Evolutionary conservation across 2,329 filamentous ascomycete species (phyloP), one percentile per base, ranked within the genome.

Genomic region (Penicillium sp.): DNA sequence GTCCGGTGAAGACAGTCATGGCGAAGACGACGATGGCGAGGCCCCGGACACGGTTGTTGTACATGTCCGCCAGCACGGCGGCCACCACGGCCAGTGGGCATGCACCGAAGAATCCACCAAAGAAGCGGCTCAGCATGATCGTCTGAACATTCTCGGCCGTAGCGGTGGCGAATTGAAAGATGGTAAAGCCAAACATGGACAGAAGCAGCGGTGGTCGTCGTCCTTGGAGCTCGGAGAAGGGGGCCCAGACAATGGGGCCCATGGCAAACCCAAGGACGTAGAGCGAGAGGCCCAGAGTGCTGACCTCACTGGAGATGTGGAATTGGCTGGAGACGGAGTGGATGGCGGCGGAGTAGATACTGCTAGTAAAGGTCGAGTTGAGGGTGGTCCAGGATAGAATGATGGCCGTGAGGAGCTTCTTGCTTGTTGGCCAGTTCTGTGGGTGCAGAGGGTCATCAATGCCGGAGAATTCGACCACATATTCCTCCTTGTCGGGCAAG

Each of bases 361-460:
- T 84, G n/a, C 67, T 71, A 0, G 73, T 74, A 51, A 81, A 81
- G 4, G 79, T 75, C 1, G 77, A 72, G 13, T 71, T 69, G 37
- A 82, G 67, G 2, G 78, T 80, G 8, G 76, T 78, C 50, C 74
- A 82, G 29, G 58, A 60, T 11, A 69, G 57, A 43, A 66, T 60
- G 28, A 57, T 45, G n/a, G 55, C 58, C 4, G 55, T 60, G n/a
- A 57, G 46, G 9, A 66, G 54, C 82, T 95, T 95, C 74, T 87
- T 90, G 63, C 73, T 80, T 46, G 86, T 62, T 0, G 86, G 78
- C 90, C 90, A 95, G 66, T 95, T 95, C 71, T 91, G 86, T 1
- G 88, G 85, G 67, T 95, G 89, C 51, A 90, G 63, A 2, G 89
- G 89, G 61, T 95, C 90, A 54, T 90, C 78, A 1, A 82, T 84